These are phyloP conservation scores for Elongisporangium anandrum DNA, from an alignment of 352 stramenopile genomes.

Conservation along the genomic window DNA sequence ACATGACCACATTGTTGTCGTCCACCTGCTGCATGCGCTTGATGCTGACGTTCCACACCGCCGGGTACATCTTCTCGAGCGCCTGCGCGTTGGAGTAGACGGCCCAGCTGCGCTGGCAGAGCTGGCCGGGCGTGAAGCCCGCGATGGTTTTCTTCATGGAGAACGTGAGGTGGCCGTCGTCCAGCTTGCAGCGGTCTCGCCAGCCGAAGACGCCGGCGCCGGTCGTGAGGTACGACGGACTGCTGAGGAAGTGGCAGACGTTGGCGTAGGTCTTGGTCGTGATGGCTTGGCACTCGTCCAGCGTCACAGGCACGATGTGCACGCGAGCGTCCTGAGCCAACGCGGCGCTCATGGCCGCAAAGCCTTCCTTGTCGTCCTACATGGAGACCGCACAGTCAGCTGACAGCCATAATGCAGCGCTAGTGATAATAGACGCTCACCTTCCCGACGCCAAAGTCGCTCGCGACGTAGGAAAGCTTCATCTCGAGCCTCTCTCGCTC, in stretches of 20 bases:
- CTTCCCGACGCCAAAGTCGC: neutral
- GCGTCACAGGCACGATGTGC: neutral
- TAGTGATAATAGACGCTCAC: neutral
- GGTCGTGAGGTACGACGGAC: neutral
- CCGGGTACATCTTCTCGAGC: constrained; percentile 16
- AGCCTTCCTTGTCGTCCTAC: too few species aligned
- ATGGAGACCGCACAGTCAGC: too few species aligned
- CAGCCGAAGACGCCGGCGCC: constrained; percentile 1
- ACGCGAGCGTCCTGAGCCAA: too few species aligned
- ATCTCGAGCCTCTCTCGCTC: neutral
- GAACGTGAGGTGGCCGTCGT: constrained; percentile 1
- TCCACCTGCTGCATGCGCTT: constrained; percentile 28
- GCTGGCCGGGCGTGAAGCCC: too few species aligned
- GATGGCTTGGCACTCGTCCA: neutral
- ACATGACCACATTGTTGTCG: constrained; percentile 20
- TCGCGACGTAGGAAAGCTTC: neutral
- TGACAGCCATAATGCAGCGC: too few species aligned
- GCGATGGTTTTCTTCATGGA: constrained; percentile 1
- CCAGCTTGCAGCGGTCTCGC: neutral
- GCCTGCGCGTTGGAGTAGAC: constrained; percentile 11
- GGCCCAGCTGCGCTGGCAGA: neutral
- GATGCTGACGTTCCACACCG: constrained; percentile 11
- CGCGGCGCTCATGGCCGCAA: too few species aligned
- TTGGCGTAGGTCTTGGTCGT: neutral
- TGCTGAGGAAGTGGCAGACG: neutral